Evolutionary conservation across 306 rosid species (phyloP), one percentile per base, ranked within the genome.

Genomic region (Prinsepia uniflora): DNA sequence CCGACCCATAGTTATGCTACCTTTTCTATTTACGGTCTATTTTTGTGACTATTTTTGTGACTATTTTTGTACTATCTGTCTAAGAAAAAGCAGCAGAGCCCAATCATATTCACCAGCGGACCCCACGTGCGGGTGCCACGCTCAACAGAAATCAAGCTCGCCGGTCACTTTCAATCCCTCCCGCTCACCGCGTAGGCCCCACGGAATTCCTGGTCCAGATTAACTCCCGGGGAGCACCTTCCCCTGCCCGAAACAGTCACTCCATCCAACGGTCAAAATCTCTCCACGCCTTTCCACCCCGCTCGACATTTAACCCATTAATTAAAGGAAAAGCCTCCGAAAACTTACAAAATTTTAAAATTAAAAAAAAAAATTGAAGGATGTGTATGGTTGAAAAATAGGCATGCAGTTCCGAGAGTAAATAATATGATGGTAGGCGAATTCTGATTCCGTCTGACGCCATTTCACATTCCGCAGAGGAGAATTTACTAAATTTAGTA

Each of bases 151-250:
- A n/a, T 19, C 3, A 50, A 70, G 65, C 52, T 46, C 72, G 24
- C 44, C 65, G 12, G 74, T 43, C 72, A 18, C 63, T 44, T 67
- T 46, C 55, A 50, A 65, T 43, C 52, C 36, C 67, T 49, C 61
- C 78, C 73, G 44, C 63, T 18, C 72, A 66, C 6, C 6, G 0
- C 17, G 9, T 20, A 24, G 79, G 69, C 72, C 72, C 84, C 72
- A 53, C 72, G 12, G 13, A 65, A 14, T 34, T 30, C 18, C 60
- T 66, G 80, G 86, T 41, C 75, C 52, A 73, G 62, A 76, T 79
- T 73, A 18, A 36, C 62, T 69, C 22, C 20, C 79, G 49, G 76
- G 64, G 81, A 72, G 63, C 62, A 7, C 39, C 45, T 4, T n/a
- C 11, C 49, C 13, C 63, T 75, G 80, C 73, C 81, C 73, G 53